Percentiles rank a stretch among this genome's conserved stretches.
Conservation (phyloP, 2,329 filamentous ascomycete genomes). For the Alternaria hordeiaustralica region DNA sequence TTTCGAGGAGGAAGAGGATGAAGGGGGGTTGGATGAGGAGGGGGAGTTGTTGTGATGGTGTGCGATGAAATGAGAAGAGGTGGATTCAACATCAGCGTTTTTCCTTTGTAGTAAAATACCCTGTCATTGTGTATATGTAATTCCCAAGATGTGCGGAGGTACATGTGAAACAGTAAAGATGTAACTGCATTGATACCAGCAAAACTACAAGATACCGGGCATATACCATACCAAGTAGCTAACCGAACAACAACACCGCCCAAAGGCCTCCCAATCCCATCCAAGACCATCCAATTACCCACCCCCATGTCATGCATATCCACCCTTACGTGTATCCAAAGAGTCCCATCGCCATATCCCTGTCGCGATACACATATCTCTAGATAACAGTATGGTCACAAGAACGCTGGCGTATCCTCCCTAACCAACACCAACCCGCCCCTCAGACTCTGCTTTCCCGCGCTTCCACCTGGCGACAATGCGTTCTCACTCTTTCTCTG, state of each 20-base stretch:
- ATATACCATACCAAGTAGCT: neutral
- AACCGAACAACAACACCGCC: neutral
- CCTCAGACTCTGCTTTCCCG: constrained; percentile 4
- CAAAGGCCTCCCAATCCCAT: neutral
- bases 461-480: neutral
- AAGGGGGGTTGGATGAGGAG: constrained; percentile 61
- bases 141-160: neutral
- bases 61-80: neutral
- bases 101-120: neutral
- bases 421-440: constrained; percentile 15
- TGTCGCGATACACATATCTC: neutral
- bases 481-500: constrained; percentile 19
- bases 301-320: neutral
- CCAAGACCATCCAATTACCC: neutral
- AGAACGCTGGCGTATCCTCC: constrained; percentile 34
- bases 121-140: neutral
- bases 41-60: constrained; percentile 56
- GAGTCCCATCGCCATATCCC: neutral
- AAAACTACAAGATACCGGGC: neutral
- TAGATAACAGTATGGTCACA: constrained; percentile 8
- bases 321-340: neutral
- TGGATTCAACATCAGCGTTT: neutral
- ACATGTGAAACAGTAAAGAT: neutral
- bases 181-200: neutral
- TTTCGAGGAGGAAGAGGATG: constrained; percentile 57